Evolutionary conservation across 768 basidiomycete genomes (phyloP).

Genomic region (Dacryopinax primogenitus): DNA sequence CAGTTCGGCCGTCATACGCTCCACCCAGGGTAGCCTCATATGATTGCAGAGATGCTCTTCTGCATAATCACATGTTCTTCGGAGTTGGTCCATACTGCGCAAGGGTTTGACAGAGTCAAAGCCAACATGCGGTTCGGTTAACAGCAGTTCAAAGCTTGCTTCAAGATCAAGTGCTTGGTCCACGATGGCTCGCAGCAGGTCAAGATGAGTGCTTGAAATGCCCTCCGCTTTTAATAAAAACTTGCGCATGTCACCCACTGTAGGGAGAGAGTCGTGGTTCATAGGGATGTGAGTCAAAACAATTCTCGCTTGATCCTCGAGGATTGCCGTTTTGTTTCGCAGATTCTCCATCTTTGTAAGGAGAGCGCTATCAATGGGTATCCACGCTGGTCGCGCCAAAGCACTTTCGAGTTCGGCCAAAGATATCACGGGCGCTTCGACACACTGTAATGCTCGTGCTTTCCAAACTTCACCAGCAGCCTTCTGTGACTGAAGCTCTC

Average conservation of each 20-base stretch:
- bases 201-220: background rate
- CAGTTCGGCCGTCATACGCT: conserved; percentile 23
- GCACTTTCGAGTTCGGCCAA: conserved; percentile 67
- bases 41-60: conserved; percentile 18
- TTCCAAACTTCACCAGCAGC: conserved; percentile 68
- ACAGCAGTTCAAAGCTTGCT: conserved; percentile 18
- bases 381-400: conserved; percentile 45
- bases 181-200: background rate
- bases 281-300: conserved; percentile 36
- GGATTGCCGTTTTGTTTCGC: conserved; percentile 58
- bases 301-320: conserved; percentile 60
- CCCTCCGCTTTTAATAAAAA: background rate
- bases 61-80: conserved; percentile 17
- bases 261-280: background rate
- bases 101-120: conserved; percentile 15
- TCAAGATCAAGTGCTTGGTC: conserved; percentile 11
- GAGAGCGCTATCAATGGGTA: conserved; percentile 58
- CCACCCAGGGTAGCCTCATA: conserved; percentile 20
- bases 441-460: conserved; percentile 47
- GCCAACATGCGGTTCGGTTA: conserved; percentile 15
- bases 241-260: background rate
- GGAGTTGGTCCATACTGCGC: conserved; percentile 14
- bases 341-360: conserved; percentile 52
- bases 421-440: conserved; percentile 58
- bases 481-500: conserved; percentile 50